A percentile compares a stretch with the other conserved stretches of the same genome.
These are phyloP conservation scores for Vigna unguiculata DNA, from an alignment of 306 rosid species.

Conservation along the genomic window DNA sequence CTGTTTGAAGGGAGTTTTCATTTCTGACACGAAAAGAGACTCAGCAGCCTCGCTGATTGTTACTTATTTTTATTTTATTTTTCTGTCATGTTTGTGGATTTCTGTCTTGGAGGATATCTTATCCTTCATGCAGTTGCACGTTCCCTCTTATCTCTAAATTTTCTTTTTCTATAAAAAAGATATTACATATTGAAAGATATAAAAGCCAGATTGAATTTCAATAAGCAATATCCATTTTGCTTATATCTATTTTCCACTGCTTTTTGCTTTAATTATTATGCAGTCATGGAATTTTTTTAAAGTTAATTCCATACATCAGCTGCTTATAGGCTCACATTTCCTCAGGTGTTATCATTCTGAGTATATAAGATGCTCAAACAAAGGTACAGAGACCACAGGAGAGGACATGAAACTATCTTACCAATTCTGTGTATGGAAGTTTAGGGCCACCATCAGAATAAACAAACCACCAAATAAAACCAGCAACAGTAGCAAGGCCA, in stretches of 20 bases:
- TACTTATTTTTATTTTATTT: slow-evolving; percentile 18
- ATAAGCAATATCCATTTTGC: slow-evolving; percentile 24
- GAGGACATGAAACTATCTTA: slow-evolving; percentile 55
- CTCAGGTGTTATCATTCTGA: slow-evolving; percentile 30
- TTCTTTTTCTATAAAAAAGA: slow-evolving; percentile 5
- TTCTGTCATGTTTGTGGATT: neutral
- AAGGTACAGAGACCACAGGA: slow-evolving; percentile 29
- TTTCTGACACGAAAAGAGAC: neutral
- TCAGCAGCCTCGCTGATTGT: slow-evolving; percentile 31
- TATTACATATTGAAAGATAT: neutral
- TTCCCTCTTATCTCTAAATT: neutral
- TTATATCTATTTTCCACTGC: slow-evolving; percentile 14
- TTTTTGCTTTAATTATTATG: neutral
- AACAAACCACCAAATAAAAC: slow-evolving; percentile 98
- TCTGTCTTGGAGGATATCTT: slow-evolving; percentile 12
- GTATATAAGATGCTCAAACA: slow-evolving; percentile 17
- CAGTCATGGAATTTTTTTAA: neutral
- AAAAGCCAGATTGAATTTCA: slow-evolving; percentile 6
- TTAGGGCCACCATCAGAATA: slow-evolving; percentile 90
- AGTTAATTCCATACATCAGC: slow-evolving; percentile 12
- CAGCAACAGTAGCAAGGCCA: slow-evolving; percentile 93
- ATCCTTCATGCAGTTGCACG: slow-evolving; percentile 12
- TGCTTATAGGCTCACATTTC: neutral
- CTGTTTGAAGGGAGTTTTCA: slow-evolving; percentile 10
- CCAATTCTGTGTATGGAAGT: slow-evolving; percentile 85